phyloP scores from a whole-genome alignment of 2,329 filamentous ascomycete genomes.

The Trichocomaceae sp. region DNA sequence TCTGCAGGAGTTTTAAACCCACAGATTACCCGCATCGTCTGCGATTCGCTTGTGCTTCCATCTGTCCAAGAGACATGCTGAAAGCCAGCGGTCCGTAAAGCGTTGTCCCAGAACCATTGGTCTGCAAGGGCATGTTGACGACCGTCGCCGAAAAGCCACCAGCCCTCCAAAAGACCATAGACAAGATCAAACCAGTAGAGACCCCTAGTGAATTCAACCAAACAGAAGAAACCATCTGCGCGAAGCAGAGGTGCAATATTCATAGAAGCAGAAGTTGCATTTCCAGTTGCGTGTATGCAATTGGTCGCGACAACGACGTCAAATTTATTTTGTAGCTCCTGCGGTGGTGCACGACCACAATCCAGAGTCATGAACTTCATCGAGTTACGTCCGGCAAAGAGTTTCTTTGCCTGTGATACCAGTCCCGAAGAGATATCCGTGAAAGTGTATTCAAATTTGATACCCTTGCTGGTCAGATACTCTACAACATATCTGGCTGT shows the following conservation, averaged over 20 bases:
- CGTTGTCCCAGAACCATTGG: slow-evolving; percentile 12
- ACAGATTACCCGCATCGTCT: background rate
- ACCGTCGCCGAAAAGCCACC: slow-evolving; percentile 35
- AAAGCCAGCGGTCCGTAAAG: background rate
- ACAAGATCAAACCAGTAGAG: slow-evolving; percentile 29
- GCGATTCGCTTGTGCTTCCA: background rate
- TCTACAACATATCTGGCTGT: slow-evolving; percentile 23
- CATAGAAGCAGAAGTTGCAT: background rate
- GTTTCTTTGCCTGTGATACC: background rate
- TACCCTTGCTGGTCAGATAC: background rate
- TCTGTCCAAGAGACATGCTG: background rate
- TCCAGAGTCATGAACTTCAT: background rate
- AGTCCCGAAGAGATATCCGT: background rate
- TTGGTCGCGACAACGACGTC: background rate
- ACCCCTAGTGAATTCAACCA: slow-evolving; percentile 27
- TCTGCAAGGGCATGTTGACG: slow-evolving; percentile 19
- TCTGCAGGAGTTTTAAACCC: background rate
- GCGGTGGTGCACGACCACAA: background rate
- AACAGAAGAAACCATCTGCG: slow-evolving; percentile 24
- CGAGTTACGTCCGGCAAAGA: background rate
- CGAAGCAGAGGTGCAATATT: background rate
- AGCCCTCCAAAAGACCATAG: slow-evolving; percentile 35
- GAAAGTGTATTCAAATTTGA: background rate
- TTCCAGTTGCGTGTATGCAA: background rate
- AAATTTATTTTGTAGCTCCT: background rate